These are phyloP conservation scores for Pyrenophora seminiperda DNA, from an alignment of 2,329 filamentous ascomycete species.

Conservation along the genomic window DNA sequence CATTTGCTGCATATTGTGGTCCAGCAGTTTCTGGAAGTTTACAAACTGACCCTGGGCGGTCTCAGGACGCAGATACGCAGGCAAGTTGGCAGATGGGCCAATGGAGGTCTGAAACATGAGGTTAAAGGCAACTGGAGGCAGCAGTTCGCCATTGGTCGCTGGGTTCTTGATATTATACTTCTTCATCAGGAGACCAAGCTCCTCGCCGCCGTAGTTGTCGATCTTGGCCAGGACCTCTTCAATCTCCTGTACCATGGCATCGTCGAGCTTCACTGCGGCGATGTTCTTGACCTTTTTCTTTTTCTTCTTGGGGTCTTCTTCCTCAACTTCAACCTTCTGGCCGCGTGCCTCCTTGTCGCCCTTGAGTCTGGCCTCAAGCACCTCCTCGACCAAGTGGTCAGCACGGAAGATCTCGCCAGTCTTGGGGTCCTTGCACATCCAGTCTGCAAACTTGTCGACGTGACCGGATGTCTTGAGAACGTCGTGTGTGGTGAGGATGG, in stretches of 20 bases:
- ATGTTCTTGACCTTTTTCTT: slow-evolving; percentile 74
- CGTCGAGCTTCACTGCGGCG: slow-evolving; percentile 77
- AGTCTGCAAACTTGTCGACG: slow-evolving; percentile 97
- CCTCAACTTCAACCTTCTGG: slow-evolving; percentile 73
- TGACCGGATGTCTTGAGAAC: slow-evolving; percentile 93
- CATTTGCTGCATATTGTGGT: slow-evolving; percentile 94
- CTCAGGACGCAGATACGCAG: slow-evolving; percentile 72
- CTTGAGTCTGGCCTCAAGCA: slow-evolving; percentile 84
- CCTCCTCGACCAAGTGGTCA: slow-evolving; percentile 94
- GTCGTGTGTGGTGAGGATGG: slow-evolving; percentile 88
- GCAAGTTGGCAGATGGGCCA: slow-evolving; percentile 83
- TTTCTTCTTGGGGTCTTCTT: slow-evolving; percentile 84
- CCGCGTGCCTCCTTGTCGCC: slow-evolving; percentile 92
- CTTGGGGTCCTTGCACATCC: slow-evolving; percentile 99
- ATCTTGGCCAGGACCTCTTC: slow-evolving; percentile 89
- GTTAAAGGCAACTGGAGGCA: slow-evolving; percentile 89
- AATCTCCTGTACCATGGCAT: slow-evolving; percentile 85
- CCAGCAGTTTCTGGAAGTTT: slow-evolving; percentile 93
- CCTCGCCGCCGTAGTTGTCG: slow-evolving; percentile 89
- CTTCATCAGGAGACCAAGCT: slow-evolving; percentile 81
- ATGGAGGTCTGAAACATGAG: slow-evolving; percentile 98
- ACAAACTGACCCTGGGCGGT: slow-evolving; percentile 98
- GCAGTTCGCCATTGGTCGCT: slow-evolving; percentile 74
- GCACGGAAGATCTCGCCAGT: slow-evolving; percentile 95
- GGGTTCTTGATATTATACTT: slow-evolving; percentile 94